phyloP scores from a whole-genome alignment of 371 early-diverging fungal species.

The Nematocida minor region DNA sequence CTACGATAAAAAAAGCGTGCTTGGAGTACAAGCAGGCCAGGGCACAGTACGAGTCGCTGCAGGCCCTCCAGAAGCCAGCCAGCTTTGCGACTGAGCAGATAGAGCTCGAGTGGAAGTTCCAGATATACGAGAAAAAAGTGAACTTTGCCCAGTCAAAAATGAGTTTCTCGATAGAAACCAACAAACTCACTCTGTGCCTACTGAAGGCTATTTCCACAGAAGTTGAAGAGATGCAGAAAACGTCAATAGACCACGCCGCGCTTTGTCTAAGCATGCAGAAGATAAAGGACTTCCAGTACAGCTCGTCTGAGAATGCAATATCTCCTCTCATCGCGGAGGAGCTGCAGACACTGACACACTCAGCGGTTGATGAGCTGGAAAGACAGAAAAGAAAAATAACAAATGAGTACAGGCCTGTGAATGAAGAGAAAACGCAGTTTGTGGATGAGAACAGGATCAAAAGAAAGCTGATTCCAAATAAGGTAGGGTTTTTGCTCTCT shows the following conservation, averaged over 20 bases:
- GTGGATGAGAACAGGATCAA: not conserved
- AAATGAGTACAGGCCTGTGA: slow-evolving; percentile 27
- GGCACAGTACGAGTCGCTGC: not conserved
- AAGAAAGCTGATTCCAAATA: slow-evolving; percentile 4
- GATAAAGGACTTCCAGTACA: slow-evolving; percentile 21
- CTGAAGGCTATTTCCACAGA: slow-evolving; percentile 17
- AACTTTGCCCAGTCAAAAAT: slow-evolving; percentile 41
- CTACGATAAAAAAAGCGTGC: slow-evolving; percentile 16
- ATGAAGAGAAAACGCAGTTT: not conserved
- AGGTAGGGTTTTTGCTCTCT: not conserved
- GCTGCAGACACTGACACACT: not conserved
- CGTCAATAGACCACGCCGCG: not conserved
- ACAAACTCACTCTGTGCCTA: slow-evolving; percentile 17
- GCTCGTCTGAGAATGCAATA: not conserved
- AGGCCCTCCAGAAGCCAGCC: not conserved
- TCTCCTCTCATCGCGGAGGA: not conserved
- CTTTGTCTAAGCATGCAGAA: not conserved
- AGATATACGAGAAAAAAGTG: slow-evolving; percentile 38
- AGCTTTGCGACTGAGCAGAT: not conserved
- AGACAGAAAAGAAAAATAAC: slow-evolving; percentile 37
- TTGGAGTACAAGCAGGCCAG: slow-evolving; percentile 45
- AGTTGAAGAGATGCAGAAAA: slow-evolving; percentile 12
- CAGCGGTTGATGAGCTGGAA: slow-evolving; percentile 21
- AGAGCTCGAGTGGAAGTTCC: slow-evolving; percentile 36
- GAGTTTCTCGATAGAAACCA: slow-evolving; percentile 18